Evolutionary conservation across 768 basidiomycete species (phyloP).

Genomic region (Clitopilus passeckerianus): DNA sequence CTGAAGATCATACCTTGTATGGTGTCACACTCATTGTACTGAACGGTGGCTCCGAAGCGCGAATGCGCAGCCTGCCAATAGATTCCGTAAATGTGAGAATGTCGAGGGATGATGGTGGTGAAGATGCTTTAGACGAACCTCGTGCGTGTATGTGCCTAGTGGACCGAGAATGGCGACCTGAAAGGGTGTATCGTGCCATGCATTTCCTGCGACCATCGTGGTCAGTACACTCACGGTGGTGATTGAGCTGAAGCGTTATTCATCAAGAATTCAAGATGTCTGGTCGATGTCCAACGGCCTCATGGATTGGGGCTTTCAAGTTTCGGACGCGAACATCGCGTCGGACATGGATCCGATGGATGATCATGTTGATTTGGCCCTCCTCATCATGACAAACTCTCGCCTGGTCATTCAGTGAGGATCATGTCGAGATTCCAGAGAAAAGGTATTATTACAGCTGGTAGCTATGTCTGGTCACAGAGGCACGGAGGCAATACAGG

Average conservation of each 20-base stretch:
- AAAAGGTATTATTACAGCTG: no score
- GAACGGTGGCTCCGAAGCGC: conserved; percentile 24
- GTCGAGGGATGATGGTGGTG: background rate
- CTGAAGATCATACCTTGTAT: conserved; percentile 23
- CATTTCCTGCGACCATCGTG: background rate
- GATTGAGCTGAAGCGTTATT: background rate
- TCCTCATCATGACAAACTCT: no score
- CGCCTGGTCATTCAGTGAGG: no score
- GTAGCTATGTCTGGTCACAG: no score
- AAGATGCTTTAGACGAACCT: conserved; percentile 17
- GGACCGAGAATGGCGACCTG: conserved; percentile 60
- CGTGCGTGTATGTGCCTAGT: conserved; percentile 68
- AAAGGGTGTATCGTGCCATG: background rate
- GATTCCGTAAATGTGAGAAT: background rate
- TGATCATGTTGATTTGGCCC: no score
- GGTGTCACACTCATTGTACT: conserved; percentile 27
- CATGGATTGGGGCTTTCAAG: no score
- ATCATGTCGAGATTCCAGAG: no score
- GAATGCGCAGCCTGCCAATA: conserved; percentile 34
- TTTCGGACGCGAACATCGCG: no score
- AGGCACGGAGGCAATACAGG: no score
- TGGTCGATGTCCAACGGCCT: no score
- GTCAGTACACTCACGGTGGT: background rate
- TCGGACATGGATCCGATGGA: no score
- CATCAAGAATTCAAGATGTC: no score